Conservation (phyloP, 1,139 yeast species). For the Candida labiduridarum region DNA sequence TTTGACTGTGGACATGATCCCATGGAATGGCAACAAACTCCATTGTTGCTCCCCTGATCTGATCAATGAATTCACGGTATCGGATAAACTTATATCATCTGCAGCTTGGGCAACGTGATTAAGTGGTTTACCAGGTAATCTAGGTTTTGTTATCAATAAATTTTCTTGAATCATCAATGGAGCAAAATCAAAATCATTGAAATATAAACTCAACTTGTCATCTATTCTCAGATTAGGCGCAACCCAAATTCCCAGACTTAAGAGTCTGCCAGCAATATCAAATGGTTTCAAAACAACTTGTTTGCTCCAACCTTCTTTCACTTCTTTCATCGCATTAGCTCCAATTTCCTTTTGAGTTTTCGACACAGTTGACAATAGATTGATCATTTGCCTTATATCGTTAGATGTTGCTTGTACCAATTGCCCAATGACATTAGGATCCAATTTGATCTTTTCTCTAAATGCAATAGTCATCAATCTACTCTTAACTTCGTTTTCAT, state of each 20-base stretch:
- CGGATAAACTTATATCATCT: conserved; percentile 80
- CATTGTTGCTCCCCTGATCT: conserved; percentile 95
- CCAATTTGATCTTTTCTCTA: conserved; percentile 79
- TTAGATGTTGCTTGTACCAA: conserved; percentile 83
- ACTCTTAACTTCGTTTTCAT: conserved; percentile 76
- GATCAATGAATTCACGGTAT: conserved; percentile 75
- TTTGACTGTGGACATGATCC: conserved; percentile 78
- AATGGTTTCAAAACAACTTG: conserved; percentile 90
- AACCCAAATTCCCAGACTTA: conserved; percentile 33
- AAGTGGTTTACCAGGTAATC: conserved; percentile 27
- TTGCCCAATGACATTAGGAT: conserved; percentile 80
- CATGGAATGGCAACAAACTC: conserved; percentile 94
- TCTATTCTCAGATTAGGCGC: conserved; percentile 53
- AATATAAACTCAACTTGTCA: conserved; percentile 86
- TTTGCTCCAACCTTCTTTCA: conserved; percentile 80
- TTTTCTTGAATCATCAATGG: conserved; percentile 98
- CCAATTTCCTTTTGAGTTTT: conserved; percentile 67
- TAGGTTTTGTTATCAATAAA: conserved; percentile 69
- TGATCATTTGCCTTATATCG: conserved; percentile 94
- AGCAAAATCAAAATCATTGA: conserved; percentile 92
- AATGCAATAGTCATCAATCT: conserved; percentile 90
- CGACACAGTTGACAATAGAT: conserved; percentile 81
- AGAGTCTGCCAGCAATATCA: conserved; percentile 76
- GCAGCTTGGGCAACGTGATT: conserved; percentile 76
- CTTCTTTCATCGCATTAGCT: conserved; percentile 48